Base-by-base conservation (phyloP, 352 stramenopile genomes). In the Globisporangium recalcitrans region DNA sequence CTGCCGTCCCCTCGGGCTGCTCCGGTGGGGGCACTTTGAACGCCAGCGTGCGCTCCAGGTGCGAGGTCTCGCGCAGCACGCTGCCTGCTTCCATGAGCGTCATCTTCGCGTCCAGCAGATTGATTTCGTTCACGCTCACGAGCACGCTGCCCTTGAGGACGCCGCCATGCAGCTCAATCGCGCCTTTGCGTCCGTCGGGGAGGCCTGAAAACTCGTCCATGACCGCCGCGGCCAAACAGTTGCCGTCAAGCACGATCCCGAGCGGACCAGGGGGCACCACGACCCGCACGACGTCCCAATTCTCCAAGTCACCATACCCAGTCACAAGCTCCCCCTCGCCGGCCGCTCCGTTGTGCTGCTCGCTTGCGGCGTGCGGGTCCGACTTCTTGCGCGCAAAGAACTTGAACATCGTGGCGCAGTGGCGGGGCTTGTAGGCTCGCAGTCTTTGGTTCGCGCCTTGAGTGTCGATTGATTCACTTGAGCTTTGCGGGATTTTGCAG, bases 241-340 rank as follows among this genome's bases (percentile, higher is more conserved):
- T 70, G 4, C 68, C 61, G 31, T 93, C 80, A 6, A 93, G 60
- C n/a, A 85, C 29, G 29, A 91, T 84, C 10, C 78, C 82, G 0
- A 91, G 67, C 19, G 85, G 64, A 0, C 78, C 83, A 0, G 80
- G 71, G 27, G 71, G 65, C 29, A 86, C 79, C 13, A 71, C 53
- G 11, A 93, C 69, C n/a, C 80, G 55, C 42, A 89, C 68, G 19
- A 70, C 29, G 11, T 64, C 49, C 74, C 74, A 82, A 11, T 24
- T n/a, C 16, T 27, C 42, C 2, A 69, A 22, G n/a, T 52, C 40
- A 4, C 51, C 26, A 14, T 44, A 44, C 8, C 14, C 42, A 24
- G 16, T 5, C 14, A 32, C 21, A 14, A 59, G 6, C 7, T 59
- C 34, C 4, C 34, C 34, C 0, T 29, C 21, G 13, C 8, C 2